These are phyloP conservation scores for Euclidium syriacum DNA, from an alignment of 345 rosid genomes.

Conservation along the genomic window DNA sequence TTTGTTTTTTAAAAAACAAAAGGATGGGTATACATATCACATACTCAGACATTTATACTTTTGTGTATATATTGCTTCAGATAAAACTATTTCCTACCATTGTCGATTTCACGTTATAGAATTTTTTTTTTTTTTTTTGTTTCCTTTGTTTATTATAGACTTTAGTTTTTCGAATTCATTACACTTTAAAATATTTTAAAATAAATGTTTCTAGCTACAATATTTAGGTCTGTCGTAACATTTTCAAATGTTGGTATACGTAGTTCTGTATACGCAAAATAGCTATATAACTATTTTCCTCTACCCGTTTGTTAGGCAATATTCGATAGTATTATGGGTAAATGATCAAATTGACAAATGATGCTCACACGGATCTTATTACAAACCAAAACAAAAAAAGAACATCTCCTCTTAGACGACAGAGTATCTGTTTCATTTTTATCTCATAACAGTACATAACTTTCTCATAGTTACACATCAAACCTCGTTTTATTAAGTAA, in stretches of 20 bases:
- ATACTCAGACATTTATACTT: constrained; percentile 2
- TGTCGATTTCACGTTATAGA: neutral
- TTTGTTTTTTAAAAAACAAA: neutral
- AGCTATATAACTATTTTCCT: neutral
- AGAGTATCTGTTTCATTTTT: too few species aligned
- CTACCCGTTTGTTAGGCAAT: neutral
- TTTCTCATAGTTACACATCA: neutral
- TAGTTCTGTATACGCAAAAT: neutral
- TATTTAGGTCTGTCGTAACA: too few species aligned
- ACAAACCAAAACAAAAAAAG: neutral
- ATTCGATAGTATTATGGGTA: neutral
- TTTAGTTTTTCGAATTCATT: neutral
- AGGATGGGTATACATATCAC: neutral
- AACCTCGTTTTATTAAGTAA: too few species aligned
- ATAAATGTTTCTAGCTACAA: too few species aligned
- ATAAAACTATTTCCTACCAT: neutral
- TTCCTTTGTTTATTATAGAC: neutral
- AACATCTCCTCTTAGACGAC: neutral
- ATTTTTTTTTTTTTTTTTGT: neutral
- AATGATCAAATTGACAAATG: neutral
- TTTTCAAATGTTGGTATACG: neutral
- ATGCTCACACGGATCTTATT: too few species aligned
- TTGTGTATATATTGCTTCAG: constrained; percentile 5
- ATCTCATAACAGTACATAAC: too few species aligned
- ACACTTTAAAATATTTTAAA: too few species aligned